Conservation (phyloP, 2,329 filamentous ascomycete genomes). For the Pseudogymnoascus destructans region DNA sequence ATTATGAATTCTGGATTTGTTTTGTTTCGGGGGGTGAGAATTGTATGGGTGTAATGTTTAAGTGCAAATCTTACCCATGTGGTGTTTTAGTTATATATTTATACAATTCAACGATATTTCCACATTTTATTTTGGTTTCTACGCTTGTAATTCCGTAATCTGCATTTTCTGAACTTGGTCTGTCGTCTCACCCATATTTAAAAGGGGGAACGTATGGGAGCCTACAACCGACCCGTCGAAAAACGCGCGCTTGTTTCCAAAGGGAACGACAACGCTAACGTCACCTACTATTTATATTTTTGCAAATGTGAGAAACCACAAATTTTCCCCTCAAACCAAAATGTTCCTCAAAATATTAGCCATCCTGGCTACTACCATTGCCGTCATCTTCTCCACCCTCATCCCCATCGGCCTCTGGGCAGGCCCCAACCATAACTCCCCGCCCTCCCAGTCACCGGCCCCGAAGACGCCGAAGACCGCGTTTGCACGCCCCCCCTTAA, state of each 20-base stretch:
- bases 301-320: neutral
- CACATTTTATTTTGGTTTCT: neutral
- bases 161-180: neutral
- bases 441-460: conserved; percentile 4
- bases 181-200: neutral
- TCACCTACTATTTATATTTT: neutral
- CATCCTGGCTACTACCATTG: neutral
- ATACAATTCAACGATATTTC: neutral
- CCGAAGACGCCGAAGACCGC: conserved; percentile 14
- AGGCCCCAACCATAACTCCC: neutral
- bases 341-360: neutral
- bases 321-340: neutral
- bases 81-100: neutral
- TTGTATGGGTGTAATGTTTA: neutral
- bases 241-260: neutral
- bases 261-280: neutral
- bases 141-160: neutral
- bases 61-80: neutral
- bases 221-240: neutral
- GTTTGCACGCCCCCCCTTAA: neutral
- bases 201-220: neutral
- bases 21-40: neutral
- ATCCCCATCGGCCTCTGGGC: neutral
- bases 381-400: neutral
- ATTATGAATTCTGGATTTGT: neutral